Evolutionary conservation across 2,329 filamentous ascomycete species (phyloP).

Genomic region (Westerdykella sp.): DNA sequence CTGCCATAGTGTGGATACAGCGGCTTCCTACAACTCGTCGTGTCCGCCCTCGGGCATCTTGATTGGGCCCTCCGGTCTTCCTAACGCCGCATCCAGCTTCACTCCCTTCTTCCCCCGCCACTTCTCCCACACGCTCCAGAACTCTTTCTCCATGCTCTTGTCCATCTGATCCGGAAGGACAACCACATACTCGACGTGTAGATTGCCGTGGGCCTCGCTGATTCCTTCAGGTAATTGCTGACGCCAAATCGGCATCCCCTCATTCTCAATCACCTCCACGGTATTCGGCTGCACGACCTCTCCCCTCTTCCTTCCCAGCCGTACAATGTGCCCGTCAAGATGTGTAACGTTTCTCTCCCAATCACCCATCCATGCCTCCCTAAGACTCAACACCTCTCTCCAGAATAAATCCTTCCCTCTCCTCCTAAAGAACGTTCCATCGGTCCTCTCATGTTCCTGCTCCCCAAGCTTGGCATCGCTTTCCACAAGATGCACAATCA

Average conservation of each 20-base stretch:
- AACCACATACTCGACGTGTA: slow-evolving; percentile 85
- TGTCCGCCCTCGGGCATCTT: slow-evolving; percentile 26
- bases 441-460: slow-evolving; percentile 64
- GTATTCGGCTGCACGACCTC: slow-evolving; percentile 76
- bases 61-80: slow-evolving; percentile 43
- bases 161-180: slow-evolving; percentile 94
- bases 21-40: slow-evolving; percentile 33
- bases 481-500: slow-evolving; percentile 75
- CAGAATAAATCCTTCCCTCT: slow-evolving; percentile 85
- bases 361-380: slow-evolving; percentile 96
- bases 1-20: background rate
- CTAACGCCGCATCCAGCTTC: slow-evolving; percentile 67
- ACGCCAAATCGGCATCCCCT: slow-evolving; percentile 88
- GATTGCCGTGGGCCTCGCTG: slow-evolving; percentile 67
- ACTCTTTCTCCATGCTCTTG: slow-evolving; percentile 85
- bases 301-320: slow-evolving; percentile 66
- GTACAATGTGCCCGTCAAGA: slow-evolving; percentile 83
- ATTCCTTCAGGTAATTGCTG: slow-evolving; percentile 53
- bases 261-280: slow-evolving; percentile 70
- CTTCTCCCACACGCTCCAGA: slow-evolving; percentile 84
- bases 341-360: slow-evolving; percentile 95
- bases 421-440: slow-evolving; percentile 86
- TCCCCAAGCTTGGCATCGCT: slow-evolving; percentile 58
- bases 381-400: slow-evolving; percentile 79
- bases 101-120: slow-evolving; percentile 83